A percentile compares a stretch with the other conserved stretches of the same genome.
Conservation (phyloP, 345 rosid genomes). For the Theobroma cacao region DNA sequence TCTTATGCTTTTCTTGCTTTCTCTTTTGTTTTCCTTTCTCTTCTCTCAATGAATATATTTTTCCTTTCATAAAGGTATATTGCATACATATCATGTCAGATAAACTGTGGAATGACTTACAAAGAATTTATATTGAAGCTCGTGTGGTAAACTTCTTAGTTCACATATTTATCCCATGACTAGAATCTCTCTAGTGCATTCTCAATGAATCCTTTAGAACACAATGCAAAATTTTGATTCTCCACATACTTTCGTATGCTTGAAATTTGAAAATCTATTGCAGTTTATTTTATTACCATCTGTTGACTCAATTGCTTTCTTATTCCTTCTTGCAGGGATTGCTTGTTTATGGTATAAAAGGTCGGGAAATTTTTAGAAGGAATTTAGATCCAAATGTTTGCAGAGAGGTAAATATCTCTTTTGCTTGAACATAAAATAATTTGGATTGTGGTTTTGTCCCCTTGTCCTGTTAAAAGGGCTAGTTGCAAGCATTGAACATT, state of each 20-base stretch:
- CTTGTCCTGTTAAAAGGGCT: background rate
- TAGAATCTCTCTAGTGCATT: background rate
- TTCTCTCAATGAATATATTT: background rate
- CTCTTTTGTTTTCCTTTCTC: background rate
- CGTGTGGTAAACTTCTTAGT: background rate
- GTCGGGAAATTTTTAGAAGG: slow-evolving; percentile 75
- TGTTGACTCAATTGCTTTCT: slow-evolving; percentile 14
- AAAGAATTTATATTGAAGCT: background rate
- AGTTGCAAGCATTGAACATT: background rate
- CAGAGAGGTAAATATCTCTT: slow-evolving; percentile 64
- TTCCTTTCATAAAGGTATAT: background rate
- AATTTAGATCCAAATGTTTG: slow-evolving; percentile 75
- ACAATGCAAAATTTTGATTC: background rate
- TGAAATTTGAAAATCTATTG: background rate
- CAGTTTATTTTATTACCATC: background rate
- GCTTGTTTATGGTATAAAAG: slow-evolving; percentile 89
- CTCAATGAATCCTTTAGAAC: background rate
- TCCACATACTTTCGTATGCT: background rate
- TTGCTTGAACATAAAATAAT: slow-evolving; percentile 2
- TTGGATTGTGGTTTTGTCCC: background rate
- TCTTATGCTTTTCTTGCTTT: background rate
- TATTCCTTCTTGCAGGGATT: slow-evolving; percentile 60
- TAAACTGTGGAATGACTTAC: background rate
- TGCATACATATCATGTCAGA: background rate
- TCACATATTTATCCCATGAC: background rate